phyloP scores from a whole-genome alignment of 1,284 basidiomycete species.

The Macrocystidia cucumis region DNA sequence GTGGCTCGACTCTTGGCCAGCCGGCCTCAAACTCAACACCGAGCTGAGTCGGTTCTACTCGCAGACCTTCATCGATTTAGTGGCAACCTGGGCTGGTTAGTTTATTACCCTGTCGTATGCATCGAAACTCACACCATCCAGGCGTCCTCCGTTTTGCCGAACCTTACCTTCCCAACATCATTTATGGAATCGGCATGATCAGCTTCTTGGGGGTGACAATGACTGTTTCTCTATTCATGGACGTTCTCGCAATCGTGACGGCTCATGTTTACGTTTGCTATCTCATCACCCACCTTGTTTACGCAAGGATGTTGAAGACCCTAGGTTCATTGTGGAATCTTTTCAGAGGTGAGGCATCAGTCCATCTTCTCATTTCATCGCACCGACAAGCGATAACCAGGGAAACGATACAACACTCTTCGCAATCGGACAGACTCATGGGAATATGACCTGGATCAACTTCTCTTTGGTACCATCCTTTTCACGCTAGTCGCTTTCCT shows the following conservation, averaged over 20 bases:
- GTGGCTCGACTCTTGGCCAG: slow-evolving; percentile 96
- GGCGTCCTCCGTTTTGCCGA: slow-evolving; percentile 27
- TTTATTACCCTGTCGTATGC: slow-evolving; percentile 7
- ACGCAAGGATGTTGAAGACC: slow-evolving; percentile 54
- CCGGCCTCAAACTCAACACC: slow-evolving; percentile 93
- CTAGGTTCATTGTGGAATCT: slow-evolving; percentile 82
- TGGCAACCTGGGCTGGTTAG: slow-evolving; percentile 65
- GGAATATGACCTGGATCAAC: slow-evolving; percentile 90
- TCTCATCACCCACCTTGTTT: slow-evolving; percentile 55
- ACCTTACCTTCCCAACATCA: slow-evolving; percentile 36
- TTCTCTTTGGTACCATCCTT: slow-evolving; percentile 90
- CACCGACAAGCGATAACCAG: slow-evolving; percentile 27
- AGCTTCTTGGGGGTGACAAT: slow-evolving; percentile 67
- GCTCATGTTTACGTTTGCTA: slow-evolving; percentile 75
- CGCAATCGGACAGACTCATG: slow-evolving; percentile 81
- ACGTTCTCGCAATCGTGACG: slow-evolving; percentile 61
- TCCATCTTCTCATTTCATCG: slow-evolving; percentile 1
- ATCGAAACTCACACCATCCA: slow-evolving; percentile 12
- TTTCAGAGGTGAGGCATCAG: slow-evolving; percentile 82
- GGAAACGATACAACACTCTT: slow-evolving; percentile 82
- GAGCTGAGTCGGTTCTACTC: slow-evolving; percentile 84
- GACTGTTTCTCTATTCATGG: slow-evolving; percentile 59
- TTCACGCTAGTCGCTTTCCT: slow-evolving; percentile 91
- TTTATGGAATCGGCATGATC: slow-evolving; percentile 43
- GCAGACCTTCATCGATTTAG: slow-evolving; percentile 55